phyloP scores from a whole-genome alignment of 805 yeast species.

The Candida pseudoglaebosa region DNA sequence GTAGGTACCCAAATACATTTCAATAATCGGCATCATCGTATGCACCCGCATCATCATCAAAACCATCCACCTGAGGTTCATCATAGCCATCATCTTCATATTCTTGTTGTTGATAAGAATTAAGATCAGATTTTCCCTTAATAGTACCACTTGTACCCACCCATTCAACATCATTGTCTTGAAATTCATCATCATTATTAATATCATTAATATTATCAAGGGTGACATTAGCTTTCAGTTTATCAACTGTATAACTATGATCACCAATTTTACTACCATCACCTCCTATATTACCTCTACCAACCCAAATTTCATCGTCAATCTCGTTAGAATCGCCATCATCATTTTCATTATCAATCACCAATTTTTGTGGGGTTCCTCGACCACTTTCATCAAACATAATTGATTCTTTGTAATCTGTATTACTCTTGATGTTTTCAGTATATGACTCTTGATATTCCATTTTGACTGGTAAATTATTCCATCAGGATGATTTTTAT shows the following conservation, averaged over 20 bases:
- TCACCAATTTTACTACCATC: neutral
- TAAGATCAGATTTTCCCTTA: neutral
- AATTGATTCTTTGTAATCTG: no score
- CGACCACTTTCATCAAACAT: slow-evolving; percentile 1
- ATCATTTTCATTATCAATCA: neutral
- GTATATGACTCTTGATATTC: no score
- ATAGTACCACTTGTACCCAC: neutral
- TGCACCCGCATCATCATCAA: neutral
- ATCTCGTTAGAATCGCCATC: slow-evolving; percentile 5
- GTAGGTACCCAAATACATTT: neutral
- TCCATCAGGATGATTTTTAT: no score
- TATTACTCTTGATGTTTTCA: no score
- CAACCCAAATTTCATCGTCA: neutral
- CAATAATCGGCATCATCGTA: slow-evolving; percentile 5
- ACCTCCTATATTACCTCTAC: neutral
- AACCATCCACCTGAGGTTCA: slow-evolving; percentile 2
- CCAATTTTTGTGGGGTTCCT: neutral
- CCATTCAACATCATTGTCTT: neutral
- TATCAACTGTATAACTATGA: neutral
- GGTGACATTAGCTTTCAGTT: neutral
- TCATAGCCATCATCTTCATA: slow-evolving; percentile 5
- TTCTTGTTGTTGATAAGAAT: neutral
- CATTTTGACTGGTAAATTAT: no score
- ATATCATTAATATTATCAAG: neutral
- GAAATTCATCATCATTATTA: neutral